These are phyloP conservation scores for Exophiala mesophila DNA, from an alignment of 2,329 filamentous ascomycete genomes.

Conservation along the genomic window DNA sequence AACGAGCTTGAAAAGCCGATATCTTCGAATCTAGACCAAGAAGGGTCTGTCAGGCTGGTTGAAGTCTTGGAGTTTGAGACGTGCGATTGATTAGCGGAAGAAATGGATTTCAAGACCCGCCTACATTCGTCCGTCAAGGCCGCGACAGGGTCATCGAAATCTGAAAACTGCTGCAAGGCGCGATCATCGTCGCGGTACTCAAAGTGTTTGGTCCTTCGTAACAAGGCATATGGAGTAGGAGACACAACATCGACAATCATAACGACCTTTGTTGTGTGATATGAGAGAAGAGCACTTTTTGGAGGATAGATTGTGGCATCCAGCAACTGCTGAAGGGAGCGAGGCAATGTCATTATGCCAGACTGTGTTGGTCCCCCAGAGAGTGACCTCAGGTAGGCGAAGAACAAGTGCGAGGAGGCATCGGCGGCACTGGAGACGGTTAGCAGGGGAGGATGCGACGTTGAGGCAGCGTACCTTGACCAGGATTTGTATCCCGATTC, in stretches of 20 bases:
- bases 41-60: slow-evolving; percentile 72
- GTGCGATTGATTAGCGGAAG: slow-evolving; percentile 79
- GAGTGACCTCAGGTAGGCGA: slow-evolving; percentile 88
- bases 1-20: slow-evolving; percentile 78
- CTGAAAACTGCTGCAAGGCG: slow-evolving; percentile 78
- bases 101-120: slow-evolving; percentile 82
- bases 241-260: slow-evolving; percentile 97
- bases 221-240: slow-evolving; percentile 83
- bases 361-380: slow-evolving; percentile 64
- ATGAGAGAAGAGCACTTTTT: slow-evolving; percentile 67
- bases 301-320: slow-evolving; percentile 94
- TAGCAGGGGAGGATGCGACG: slow-evolving; percentile 3
- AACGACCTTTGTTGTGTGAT: slow-evolving; percentile 78
- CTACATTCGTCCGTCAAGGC: slow-evolving; percentile 91
- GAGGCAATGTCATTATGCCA: slow-evolving; percentile 79
- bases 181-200: slow-evolving; percentile 86
- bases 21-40: slow-evolving; percentile 95
- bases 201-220: slow-evolving; percentile 89
- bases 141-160: slow-evolving; percentile 81
- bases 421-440: slow-evolving; percentile 67
- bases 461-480: slow-evolving; percentile 58
- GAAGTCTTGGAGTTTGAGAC: slow-evolving; percentile 66
- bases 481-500: slow-evolving; percentile 90
- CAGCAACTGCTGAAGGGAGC: slow-evolving; percentile 84
- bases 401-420: slow-evolving; percentile 94